A percentile compares a stretch with the other conserved stretches of the same genome.
Evolutionary conservation across 2,329 filamentous ascomycete species (phyloP).

Genomic region (Hymenoscyphus linearis): DNA sequence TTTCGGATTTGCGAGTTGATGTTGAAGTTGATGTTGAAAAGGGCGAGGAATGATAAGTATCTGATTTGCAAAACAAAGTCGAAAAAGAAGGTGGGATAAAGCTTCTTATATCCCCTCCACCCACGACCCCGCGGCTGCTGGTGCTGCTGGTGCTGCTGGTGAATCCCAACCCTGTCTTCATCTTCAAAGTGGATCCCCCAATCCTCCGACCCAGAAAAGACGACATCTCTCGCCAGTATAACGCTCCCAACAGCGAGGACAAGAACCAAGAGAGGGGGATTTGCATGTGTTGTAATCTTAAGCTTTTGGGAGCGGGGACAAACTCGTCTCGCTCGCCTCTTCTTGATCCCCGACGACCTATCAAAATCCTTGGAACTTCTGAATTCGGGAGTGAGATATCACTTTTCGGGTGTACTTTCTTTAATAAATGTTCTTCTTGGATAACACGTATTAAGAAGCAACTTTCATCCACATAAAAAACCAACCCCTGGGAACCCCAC

Average conservation of each 20-base stretch:
- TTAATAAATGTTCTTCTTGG: no score
- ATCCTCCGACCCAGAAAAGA: constrained; percentile 3
- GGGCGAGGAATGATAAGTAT: neutral
- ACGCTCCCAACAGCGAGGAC: constrained; percentile 3
- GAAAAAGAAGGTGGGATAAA: neutral
- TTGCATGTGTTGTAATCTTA: constrained; percentile 9
- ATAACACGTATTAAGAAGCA: no score
- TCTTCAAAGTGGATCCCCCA: neutral
- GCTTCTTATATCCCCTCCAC: constrained; percentile 4
- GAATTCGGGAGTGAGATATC: neutral
- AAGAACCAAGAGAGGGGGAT: constrained; percentile 16
- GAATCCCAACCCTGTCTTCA: neutral
- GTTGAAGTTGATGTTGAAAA: neutral
- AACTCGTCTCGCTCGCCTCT: neutral
- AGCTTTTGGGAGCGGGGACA: neutral
- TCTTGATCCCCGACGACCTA: neutral
- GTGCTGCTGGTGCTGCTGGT: no score
- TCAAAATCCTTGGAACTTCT: neutral
- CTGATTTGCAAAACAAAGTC: neutral
- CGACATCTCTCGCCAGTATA: constrained; percentile 17
- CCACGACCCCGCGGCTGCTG: neutral
- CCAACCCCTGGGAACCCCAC: no score
- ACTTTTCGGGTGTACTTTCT: neutral
- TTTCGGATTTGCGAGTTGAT: neutral
- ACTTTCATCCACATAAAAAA: no score